These are phyloP conservation scores for Entomortierella chlamydospora DNA, from an alignment of 192 early-diverging fungal species.

Conservation along the genomic window DNA sequence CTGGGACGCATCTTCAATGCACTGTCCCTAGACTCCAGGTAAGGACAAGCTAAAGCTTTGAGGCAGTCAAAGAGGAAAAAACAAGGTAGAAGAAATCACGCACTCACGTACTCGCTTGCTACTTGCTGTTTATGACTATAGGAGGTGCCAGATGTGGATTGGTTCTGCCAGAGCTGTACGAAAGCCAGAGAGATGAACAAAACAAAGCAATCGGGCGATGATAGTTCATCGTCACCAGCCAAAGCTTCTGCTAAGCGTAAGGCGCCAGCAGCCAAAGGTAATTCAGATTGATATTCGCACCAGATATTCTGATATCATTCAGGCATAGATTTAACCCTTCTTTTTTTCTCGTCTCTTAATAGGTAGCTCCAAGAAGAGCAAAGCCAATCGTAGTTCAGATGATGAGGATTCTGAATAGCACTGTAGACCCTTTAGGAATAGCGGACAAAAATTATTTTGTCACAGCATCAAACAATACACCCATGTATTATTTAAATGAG, in stretches of 20 bases:
- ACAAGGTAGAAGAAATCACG: too few species aligned
- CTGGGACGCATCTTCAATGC: slow-evolving; percentile 57
- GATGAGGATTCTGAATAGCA: slow-evolving; percentile 35
- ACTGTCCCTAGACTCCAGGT: slow-evolving; percentile 57
- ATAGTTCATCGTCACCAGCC: background rate
- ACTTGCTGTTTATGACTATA: background rate
- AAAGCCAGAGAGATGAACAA: slow-evolving; percentile 35
- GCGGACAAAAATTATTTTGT: background rate
- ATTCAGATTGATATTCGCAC: too few species aligned
- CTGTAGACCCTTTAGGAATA: background rate
- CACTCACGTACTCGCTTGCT: too few species aligned
- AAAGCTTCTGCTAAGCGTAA: slow-evolving; percentile 42
- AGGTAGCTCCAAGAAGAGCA: slow-evolving; percentile 40
- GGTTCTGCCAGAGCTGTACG: slow-evolving; percentile 63
- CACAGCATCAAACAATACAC: background rate
- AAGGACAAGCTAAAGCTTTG: too few species aligned
- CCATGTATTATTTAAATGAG: background rate
- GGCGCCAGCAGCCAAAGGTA: slow-evolving; percentile 33
- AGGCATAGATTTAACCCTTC: background rate
- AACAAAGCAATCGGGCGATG: slow-evolving; percentile 16
- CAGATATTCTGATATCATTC: too few species aligned
- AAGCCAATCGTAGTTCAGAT: slow-evolving; percentile 26
- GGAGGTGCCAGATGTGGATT: slow-evolving; percentile 64
- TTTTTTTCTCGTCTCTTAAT: background rate
- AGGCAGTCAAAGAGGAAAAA: too few species aligned